Evolutionary conservation across 2,329 filamentous ascomycete genomes (phyloP).

Genomic region (Phialophora expanda): DNA sequence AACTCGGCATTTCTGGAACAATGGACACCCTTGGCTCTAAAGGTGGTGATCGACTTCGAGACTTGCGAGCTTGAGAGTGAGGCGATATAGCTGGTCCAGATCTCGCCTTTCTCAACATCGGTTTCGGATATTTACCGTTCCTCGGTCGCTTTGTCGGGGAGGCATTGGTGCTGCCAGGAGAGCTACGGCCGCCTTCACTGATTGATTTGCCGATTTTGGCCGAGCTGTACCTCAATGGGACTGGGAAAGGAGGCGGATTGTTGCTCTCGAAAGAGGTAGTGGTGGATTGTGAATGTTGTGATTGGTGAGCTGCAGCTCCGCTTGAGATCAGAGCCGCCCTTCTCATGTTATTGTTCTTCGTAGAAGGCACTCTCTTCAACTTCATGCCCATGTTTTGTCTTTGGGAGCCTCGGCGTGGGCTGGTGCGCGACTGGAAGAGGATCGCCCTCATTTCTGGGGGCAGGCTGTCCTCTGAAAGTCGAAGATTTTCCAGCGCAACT

Average conservation of each 20-base stretch:
- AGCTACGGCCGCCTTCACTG: constrained; percentile 80
- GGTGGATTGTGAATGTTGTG: constrained; percentile 61
- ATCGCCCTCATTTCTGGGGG: constrained; percentile 34
- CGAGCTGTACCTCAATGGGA: constrained; percentile 87
- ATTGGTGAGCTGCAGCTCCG: constrained; percentile 73
- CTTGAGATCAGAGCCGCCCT: constrained; percentile 80
- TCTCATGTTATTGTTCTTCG: constrained; percentile 68
- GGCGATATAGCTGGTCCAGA: constrained; percentile 64
- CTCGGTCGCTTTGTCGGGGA: constrained; percentile 60
- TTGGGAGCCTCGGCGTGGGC: constrained; percentile 24
- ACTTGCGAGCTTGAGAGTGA: constrained; percentile 45
- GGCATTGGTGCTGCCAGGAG: constrained; percentile 65
- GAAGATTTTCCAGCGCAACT: constrained; percentile 35
- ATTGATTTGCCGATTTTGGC: constrained; percentile 70
- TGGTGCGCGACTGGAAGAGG: constrained; percentile 29
- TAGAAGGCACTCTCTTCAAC: constrained; percentile 37
- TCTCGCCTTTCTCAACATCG: constrained; percentile 76
- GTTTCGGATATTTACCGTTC: constrained; percentile 49
- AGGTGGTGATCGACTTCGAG: constrained; percentile 55
- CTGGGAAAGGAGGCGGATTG: constrained; percentile 79
- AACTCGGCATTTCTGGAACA: constrained; percentile 40
- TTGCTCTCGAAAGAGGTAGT: constrained; percentile 53
- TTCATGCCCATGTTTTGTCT: constrained; percentile 29
- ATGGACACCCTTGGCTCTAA: constrained; percentile 39
- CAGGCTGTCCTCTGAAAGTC: constrained; percentile 37